Evolutionary conservation across 768 basidiomycete species (phyloP), one percentile per base, ranked within the genome.

Genomic region (Hydnomerulius pinastri): DNA sequence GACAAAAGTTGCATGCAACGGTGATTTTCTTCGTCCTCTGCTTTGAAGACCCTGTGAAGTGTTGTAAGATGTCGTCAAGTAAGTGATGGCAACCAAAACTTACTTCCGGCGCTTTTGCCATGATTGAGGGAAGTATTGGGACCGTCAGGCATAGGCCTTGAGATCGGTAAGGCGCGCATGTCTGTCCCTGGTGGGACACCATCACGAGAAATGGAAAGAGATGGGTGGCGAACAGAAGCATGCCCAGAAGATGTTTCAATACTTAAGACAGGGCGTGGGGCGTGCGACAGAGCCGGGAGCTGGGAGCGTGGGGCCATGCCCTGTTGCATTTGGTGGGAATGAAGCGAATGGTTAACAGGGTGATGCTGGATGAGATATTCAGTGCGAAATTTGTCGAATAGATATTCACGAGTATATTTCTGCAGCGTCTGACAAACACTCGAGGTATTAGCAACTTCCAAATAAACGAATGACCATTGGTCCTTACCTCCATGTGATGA

Each of bases 1-100:
- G 86, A 73, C 90, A 92, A 68, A 92, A 92, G 68, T 92, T 91
- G 74, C 90, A 92, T 32, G 90, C 90, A 38, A 92, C 89, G 18
- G 86, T 90, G 46, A 92, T 92, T 71, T 92, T 91, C 76, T 90
- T 91, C 46, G 85, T 81, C 50, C 87, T 79, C 57, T 81, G 81
- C 57, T 86, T 85, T 54, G 76, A 76, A 28, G 82, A 79, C 65
- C 77, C 83, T 83, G 58, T 47, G 51, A 32, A 49, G 52, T 12
- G 41, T 29, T 61, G 28, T 57, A 51, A 55, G 57, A 57, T 49
- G 49, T 44, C 30, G 42, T 50, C 40, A 41, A 45, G 51, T 29
- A 28, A 38, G 30, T n/a, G 29, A 55, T 24, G 46, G 36, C 29
- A 51, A 41, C 46, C 10, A 50, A 53, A 57, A 46, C 76, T 71